Percentiles rank a stretch among this genome's conserved stretches.
Conservation (phyloP, 441 rosid genomes). For the Croton laevigatus region DNA sequence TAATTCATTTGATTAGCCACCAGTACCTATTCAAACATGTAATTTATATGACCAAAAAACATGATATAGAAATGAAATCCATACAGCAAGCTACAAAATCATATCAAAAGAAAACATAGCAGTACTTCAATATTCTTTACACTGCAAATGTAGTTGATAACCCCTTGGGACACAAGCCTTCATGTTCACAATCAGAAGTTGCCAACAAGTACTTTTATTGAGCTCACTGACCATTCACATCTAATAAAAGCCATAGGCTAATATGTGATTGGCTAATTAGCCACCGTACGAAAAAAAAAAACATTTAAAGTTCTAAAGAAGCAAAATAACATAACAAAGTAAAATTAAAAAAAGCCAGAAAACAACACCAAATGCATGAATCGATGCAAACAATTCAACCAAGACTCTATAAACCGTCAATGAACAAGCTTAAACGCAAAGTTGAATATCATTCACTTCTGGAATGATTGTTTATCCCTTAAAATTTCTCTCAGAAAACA, state of each 20-base stretch:
- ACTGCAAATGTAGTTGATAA: background rate
- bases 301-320: background rate
- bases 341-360: background rate
- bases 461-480: background rate
- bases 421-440: background rate
- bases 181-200: constrained; percentile 27
- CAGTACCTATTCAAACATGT: background rate
- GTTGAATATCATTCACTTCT: background rate
- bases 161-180: background rate
- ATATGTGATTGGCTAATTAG: constrained; percentile 5
- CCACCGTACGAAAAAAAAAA: constrained; percentile 22
- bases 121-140: background rate
- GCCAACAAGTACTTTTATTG: constrained; percentile 35
- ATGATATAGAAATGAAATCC: background rate
- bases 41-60: background rate
- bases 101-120: background rate
- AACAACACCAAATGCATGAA: background rate
- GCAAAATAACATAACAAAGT: background rate
- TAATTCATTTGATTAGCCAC: background rate
- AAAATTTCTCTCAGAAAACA: background rate
- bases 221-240: constrained; percentile 61
- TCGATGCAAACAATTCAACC: background rate
- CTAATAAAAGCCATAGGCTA: constrained; percentile 25
- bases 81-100: background rate
- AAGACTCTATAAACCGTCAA: background rate